These are phyloP conservation scores for Bombardia bombarda DNA, from an alignment of 495 filamentous ascomycete species.

Conservation along the genomic window DNA sequence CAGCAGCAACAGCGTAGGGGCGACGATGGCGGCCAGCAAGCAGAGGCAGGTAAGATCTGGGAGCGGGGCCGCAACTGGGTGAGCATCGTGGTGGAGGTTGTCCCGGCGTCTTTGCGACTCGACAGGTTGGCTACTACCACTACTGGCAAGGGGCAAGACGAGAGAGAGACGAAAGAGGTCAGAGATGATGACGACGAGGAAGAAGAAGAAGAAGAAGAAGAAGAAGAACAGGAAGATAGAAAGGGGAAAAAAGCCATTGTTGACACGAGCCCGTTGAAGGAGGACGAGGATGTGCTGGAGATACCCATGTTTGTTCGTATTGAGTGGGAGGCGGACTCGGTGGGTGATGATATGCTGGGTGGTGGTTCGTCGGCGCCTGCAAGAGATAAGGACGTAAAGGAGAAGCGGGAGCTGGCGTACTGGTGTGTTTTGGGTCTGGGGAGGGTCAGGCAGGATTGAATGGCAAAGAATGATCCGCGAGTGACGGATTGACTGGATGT, in stretches of 20 bases:
- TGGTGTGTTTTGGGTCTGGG: constrained; percentile 92
- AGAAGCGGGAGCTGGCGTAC: constrained; percentile 75
- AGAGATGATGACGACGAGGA: not conserved
- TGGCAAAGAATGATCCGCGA: not conserved
- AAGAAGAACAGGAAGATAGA: not conserved
- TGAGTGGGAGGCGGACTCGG: constrained; percentile 81
- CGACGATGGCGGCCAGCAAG: constrained; percentile 39
- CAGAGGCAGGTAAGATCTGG: constrained; percentile 92
- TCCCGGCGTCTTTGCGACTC: constrained; percentile 54
- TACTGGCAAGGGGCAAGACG: not conserved
- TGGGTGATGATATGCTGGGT: constrained; percentile 59
- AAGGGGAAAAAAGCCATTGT: not conserved
- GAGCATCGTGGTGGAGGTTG: constrained; percentile 80
- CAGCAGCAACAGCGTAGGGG: too few species aligned
- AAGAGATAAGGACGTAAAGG: constrained; percentile 38
- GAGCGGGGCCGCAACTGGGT: constrained; percentile 94
- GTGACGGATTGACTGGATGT: not conserved
- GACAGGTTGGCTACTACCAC: constrained; percentile 11
- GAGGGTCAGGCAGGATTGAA: constrained; percentile 50
- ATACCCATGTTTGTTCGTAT: constrained; percentile 88
- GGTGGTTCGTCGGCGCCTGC: constrained; percentile 23
- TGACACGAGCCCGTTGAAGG: constrained; percentile 33
- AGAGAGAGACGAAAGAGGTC: not conserved
- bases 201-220: not conserved
- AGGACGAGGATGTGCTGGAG: constrained; percentile 87